A percentile compares a stretch with the other conserved stretches of the same genome.
Evolutionary conservation across 768 basidiomycete genomes (phyloP).

Genomic region (Amanita fuliginea): DNA sequence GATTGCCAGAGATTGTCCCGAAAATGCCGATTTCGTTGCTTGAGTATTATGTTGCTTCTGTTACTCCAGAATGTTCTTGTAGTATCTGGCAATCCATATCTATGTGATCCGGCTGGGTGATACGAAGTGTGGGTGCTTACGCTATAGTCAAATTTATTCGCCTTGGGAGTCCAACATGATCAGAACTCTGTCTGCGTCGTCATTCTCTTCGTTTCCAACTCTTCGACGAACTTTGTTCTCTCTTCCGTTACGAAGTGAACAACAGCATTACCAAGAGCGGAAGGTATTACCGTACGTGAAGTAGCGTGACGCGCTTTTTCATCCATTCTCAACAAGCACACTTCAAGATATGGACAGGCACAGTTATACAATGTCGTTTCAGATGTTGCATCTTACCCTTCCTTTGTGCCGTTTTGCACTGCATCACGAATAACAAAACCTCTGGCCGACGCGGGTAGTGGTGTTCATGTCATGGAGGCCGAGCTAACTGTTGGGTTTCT

Average conservation of each 20-base stretch:
- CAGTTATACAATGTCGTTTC: conserved; percentile 83
- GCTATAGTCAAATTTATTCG: too few species aligned
- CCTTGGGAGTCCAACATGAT: not conserved
- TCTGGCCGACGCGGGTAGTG: conserved; percentile 14
- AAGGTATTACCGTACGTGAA: conserved; percentile 78
- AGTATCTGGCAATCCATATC: not conserved
- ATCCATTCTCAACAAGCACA: not conserved
- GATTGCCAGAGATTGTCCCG: conserved; percentile 61
- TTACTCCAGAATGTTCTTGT: not conserved
- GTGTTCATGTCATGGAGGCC: conserved; percentile 52
- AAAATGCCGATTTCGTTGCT: conserved; percentile 38
- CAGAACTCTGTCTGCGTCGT: not conserved
- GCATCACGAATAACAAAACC: conserved; percentile 50
- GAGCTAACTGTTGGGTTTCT: conserved; percentile 87
- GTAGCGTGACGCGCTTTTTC: conserved; percentile 2
- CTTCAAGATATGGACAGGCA: conserved; percentile 55
- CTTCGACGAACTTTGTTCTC: conserved; percentile 31
- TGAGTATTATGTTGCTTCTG: conserved; percentile 16
- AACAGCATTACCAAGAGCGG: conserved; percentile 68
- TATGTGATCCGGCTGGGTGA: not conserved
- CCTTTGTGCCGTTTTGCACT: conserved; percentile 86
- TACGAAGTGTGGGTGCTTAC: too few species aligned
- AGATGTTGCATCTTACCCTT: conserved; percentile 76
- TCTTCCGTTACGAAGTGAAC: conserved; percentile 38
- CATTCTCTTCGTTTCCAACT: conserved; percentile 3